Percentiles rank a stretch among this genome's conserved stretches.
These are phyloP conservation scores for Taxawa tesnikishii DNA, from an alignment of 2,329 filamentous ascomycete species.

Conservation along the genomic window DNA sequence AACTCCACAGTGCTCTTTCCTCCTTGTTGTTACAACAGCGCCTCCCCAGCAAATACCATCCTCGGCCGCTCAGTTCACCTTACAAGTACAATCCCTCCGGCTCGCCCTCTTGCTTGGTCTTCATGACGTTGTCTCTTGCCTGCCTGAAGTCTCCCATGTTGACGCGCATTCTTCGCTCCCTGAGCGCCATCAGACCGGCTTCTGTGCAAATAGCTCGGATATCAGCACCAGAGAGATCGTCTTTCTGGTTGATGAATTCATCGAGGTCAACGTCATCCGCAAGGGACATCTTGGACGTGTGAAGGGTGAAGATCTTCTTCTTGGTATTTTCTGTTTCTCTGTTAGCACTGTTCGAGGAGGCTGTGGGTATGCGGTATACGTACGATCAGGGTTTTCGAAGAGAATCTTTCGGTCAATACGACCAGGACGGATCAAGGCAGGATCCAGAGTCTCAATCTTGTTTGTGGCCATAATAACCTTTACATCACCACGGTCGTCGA, in stretches of 20 bases:
- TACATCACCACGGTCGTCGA: constrained; percentile 96
- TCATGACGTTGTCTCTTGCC: constrained; percentile 85
- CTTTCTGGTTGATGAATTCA: constrained; percentile 97
- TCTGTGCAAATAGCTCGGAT: constrained; percentile 99
- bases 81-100: constrained; percentile 98
- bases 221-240: constrained; percentile 91
- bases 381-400: constrained; percentile 59
- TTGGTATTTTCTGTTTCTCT: constrained; percentile 65
- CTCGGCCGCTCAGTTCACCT: too few species aligned
- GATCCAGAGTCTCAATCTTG: constrained; percentile 97
- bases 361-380: constrained; percentile 16
- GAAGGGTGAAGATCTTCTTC: constrained; percentile 95
- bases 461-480: constrained; percentile 99
- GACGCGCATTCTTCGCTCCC: constrained; percentile 92
- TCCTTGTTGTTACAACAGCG: too few species aligned
- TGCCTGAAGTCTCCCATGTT: constrained; percentile 97
- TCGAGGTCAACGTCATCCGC: constrained; percentile 96
- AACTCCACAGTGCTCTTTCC: too few species aligned
- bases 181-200: constrained; percentile 82
- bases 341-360: constrained; percentile 34
- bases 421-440: constrained; percentile 87
- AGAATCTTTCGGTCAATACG: constrained; percentile 98
- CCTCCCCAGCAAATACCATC: too few species aligned
- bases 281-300: constrained; percentile 97
- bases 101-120: constrained; percentile 97